Evolutionary conservation across 495 filamentous ascomycete genomes (phyloP).

Genomic region (Podospora bellae-mahoneyi): DNA sequence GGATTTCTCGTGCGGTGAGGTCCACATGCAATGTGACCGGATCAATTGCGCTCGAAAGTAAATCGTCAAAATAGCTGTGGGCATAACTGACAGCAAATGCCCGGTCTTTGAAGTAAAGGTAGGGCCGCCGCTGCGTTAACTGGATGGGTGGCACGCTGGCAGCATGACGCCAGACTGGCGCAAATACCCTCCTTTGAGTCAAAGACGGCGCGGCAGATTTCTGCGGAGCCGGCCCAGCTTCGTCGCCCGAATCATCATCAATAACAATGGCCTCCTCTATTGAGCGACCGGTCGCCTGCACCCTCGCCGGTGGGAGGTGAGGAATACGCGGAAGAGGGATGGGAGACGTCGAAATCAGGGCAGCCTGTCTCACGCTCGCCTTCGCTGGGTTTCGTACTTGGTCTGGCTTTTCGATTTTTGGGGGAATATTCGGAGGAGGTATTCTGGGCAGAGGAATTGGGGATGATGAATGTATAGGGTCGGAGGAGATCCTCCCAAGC

Average conservation of each 20-base stretch:
- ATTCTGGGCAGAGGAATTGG: constrained; percentile 17
- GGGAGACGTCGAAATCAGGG: background rate
- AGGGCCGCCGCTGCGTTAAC: background rate
- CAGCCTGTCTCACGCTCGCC: background rate
- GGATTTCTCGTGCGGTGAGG: constrained; percentile 51
- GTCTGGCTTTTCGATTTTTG: background rate
- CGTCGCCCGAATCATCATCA: background rate
- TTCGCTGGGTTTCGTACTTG: background rate
- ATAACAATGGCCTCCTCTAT: background rate
- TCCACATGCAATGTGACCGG: constrained; percentile 38
- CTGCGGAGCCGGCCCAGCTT: background rate
- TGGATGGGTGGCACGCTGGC: background rate
- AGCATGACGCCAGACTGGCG: background rate
- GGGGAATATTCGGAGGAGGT: background rate
- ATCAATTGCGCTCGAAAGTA: background rate
- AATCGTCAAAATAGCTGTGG: constrained; percentile 17
- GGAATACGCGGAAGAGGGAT: background rate
- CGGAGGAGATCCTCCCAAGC: background rate
- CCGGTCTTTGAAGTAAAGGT: constrained; percentile 14
- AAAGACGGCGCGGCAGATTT: background rate
- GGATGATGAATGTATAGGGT: constrained; percentile 14
- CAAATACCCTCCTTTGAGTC: background rate
- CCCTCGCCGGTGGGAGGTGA: background rate
- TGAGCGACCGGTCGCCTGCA: background rate
- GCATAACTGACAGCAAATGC: constrained; percentile 20